phyloP scores from a whole-genome alignment of 208 protist genomes.

The Leishmania lainsoni region DNA sequence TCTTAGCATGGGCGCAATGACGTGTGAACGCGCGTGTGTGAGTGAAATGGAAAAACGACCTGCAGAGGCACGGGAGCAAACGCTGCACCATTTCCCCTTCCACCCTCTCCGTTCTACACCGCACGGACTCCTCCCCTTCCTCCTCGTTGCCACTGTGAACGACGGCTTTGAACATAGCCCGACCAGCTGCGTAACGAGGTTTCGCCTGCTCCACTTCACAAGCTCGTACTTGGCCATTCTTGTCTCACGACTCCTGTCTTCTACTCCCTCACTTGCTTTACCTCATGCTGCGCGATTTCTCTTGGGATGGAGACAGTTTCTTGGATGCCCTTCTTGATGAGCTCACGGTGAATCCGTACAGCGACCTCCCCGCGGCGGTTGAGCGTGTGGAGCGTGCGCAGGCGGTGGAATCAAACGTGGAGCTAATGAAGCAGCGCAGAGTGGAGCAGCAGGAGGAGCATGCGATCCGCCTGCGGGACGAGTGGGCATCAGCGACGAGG shows the following conservation, averaged over 20 bases:
- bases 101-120: neutral
- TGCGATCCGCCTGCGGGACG: conserved; percentile 8
- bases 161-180: neutral
- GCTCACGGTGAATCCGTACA: conserved; percentile 21
- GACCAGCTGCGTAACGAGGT: neutral
- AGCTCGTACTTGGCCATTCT: neutral
- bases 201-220: neutral
- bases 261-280: neutral
- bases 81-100: neutral
- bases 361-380: conserved; percentile 15
- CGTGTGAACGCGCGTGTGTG: neutral
- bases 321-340: conserved; percentile 28
- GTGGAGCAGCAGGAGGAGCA: conserved; percentile 17
- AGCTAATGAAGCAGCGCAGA: conserved; percentile 9
- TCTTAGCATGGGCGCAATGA: neutral
- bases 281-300: conserved; percentile 6
- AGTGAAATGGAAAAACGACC: neutral
- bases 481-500: conserved; percentile 9
- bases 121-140: neutral
- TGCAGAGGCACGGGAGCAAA: neutral
- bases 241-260: neutral
- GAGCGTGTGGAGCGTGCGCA: conserved; percentile 1
- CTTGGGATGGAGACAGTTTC: conserved; percentile 9
- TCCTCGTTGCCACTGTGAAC: neutral
- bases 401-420: conserved; percentile 9